A percentile compares a stretch with the other conserved stretches of the same genome.
Evolutionary conservation across 2,329 filamentous ascomycete species (phyloP).

Genomic region (Paracorniculantispora psalliotae): DNA sequence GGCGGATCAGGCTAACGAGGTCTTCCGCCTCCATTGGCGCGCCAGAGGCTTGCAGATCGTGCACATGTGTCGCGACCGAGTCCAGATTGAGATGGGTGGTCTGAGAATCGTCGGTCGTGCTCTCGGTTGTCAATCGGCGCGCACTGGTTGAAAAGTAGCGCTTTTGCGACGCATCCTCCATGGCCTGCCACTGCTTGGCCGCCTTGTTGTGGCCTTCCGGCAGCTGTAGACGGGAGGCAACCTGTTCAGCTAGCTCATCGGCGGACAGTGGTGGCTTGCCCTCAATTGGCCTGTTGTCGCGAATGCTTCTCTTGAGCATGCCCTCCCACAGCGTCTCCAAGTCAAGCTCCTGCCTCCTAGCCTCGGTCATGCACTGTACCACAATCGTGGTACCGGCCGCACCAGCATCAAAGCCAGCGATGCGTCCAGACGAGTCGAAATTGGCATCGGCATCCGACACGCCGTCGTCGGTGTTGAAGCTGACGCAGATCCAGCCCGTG

Average conservation of each 20-base stretch:
- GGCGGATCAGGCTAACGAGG: slow-evolving; percentile 33
- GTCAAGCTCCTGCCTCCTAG: slow-evolving; percentile 46
- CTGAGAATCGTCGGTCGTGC: neutral
- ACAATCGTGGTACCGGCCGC: slow-evolving; percentile 48
- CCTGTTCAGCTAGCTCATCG: slow-evolving; percentile 25
- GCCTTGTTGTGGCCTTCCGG: slow-evolving; percentile 22
- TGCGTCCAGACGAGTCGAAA: slow-evolving; percentile 46
- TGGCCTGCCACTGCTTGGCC: slow-evolving; percentile 31
- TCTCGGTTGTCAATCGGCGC: slow-evolving; percentile 18
- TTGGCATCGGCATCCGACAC: slow-evolving; percentile 40
- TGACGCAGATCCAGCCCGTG: slow-evolving; percentile 95
- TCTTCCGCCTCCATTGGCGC: slow-evolving; percentile 30
- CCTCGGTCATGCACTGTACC: slow-evolving; percentile 54
- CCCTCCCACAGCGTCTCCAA: slow-evolving; percentile 49
- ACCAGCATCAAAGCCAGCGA: slow-evolving; percentile 70
- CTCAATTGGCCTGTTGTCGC: slow-evolving; percentile 23
- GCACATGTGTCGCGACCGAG: slow-evolving; percentile 26
- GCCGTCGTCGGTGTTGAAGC: slow-evolving; percentile 67
- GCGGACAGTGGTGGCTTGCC: slow-evolving; percentile 24
- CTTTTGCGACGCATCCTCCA: slow-evolving; percentile 29
- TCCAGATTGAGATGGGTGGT: slow-evolving; percentile 16
- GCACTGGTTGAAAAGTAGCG: slow-evolving; percentile 31
- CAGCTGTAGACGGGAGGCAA: slow-evolving; percentile 30
- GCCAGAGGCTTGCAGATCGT: slow-evolving; percentile 36
- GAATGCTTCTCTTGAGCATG: slow-evolving; percentile 33